Conservation (phyloP, 2,329 filamentous ascomycete genomes). For the Thermothelomyces thermophilus region DNA sequence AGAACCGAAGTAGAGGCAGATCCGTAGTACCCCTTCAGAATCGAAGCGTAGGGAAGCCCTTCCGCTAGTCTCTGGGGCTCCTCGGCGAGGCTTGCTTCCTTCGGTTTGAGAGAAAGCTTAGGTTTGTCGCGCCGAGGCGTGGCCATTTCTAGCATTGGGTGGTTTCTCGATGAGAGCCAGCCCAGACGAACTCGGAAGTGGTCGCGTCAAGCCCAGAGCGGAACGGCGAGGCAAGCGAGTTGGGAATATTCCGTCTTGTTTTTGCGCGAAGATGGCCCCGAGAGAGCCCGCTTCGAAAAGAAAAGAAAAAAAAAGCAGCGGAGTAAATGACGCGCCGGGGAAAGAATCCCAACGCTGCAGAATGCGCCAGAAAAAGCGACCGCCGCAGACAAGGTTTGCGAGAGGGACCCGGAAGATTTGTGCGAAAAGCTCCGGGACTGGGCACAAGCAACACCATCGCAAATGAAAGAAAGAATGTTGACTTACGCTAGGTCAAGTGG, state of each 20-base stretch:
- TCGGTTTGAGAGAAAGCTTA: slow-evolving; percentile 4
- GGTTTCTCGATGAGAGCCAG: too few relatives aligned
- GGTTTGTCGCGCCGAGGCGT: background rate
- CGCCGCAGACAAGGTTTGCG: too few relatives aligned
- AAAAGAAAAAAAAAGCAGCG: background rate
- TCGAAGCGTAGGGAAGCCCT: slow-evolving; percentile 18
- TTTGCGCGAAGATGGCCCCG: too few relatives aligned
- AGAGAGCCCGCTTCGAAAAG: background rate
- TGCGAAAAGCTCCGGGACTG: background rate
- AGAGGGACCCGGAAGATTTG: background rate
- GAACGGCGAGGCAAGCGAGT: too few relatives aligned
- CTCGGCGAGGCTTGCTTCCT: background rate
- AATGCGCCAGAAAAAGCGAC: background rate
- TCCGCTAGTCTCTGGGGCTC: slow-evolving; percentile 6
- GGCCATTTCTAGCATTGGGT: slow-evolving; percentile 4
- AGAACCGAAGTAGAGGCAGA: background rate
- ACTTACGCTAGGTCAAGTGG: slow-evolving; percentile 61
- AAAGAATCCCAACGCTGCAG: background rate
- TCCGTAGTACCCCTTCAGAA: slow-evolving; percentile 21
- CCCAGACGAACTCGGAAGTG: background rate
- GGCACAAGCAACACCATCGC: background rate
- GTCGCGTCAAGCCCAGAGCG: too few relatives aligned
- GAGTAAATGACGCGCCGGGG: too few relatives aligned
- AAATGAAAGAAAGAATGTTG: slow-evolving; percentile 1
- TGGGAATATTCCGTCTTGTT: too few relatives aligned